A percentile compares a stretch with the other conserved stretches of the same genome.
Evolutionary conservation across 2,329 filamentous ascomycete species (phyloP).

Genomic region (Aquanectria penicillioides): DNA sequence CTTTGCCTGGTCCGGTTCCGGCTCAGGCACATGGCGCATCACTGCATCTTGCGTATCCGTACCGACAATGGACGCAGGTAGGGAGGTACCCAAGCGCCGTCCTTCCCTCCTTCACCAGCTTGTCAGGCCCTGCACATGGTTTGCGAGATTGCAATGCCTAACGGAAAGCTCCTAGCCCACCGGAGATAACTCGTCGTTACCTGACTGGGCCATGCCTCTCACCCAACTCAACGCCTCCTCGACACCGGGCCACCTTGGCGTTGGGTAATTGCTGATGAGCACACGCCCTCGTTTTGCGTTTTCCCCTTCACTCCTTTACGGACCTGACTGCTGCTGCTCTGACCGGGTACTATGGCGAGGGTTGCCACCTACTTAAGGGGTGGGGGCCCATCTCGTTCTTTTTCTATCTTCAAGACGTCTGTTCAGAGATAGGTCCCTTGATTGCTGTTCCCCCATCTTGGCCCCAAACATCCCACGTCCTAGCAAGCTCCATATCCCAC

Average conservation of each 20-base stretch:
- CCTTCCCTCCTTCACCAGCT: slow-evolving; percentile 27
- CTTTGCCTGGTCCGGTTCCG: slow-evolving; percentile 36
- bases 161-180: slow-evolving; percentile 34
- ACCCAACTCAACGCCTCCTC: slow-evolving; percentile 30
- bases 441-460: slow-evolving; percentile 20
- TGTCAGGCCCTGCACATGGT: slow-evolving; percentile 35
- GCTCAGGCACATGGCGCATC: slow-evolving; percentile 36
- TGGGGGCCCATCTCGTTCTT: slow-evolving; percentile 34
- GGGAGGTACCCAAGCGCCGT: slow-evolving; percentile 20
- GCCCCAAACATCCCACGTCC: slow-evolving; percentile 27
- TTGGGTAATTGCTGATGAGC: slow-evolving; percentile 36
- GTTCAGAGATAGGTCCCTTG: slow-evolving; percentile 27
- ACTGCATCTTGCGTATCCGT: slow-evolving; percentile 28
- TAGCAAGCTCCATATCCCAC: slow-evolving; percentile 25
- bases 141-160: slow-evolving; percentile 37
- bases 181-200: slow-evolving; percentile 41
- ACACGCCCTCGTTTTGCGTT: slow-evolving; percentile 34
- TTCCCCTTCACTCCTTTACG: slow-evolving; percentile 16
- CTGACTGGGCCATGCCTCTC: slow-evolving; percentile 38
- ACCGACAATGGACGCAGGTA: too few relatives aligned
- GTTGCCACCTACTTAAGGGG: slow-evolving; percentile 42
- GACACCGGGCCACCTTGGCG: slow-evolving; percentile 35
- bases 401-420: slow-evolving; percentile 21
- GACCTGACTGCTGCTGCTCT: slow-evolving; percentile 27
- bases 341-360: slow-evolving; percentile 26